Evolutionary conservation across 176 grass and related monocot species (phyloP), one percentile per base, ranked within the genome.

Genomic region (Olyra latifolia): DNA sequence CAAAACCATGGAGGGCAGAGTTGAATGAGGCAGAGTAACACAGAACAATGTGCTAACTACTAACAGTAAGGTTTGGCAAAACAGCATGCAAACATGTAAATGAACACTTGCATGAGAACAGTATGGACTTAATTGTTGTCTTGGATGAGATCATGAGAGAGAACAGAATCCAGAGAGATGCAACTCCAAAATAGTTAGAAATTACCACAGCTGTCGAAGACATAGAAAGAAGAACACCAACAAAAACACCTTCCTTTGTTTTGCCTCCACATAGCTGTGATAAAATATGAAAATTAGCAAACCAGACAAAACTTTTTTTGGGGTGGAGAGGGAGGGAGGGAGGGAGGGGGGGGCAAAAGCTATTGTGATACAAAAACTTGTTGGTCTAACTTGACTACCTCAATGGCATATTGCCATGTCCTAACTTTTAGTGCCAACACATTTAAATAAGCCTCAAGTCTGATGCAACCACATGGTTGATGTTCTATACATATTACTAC

Each of bases 221-320:
- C 97, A 99, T 99, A 57, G 97, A 99, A 78, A 99, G 89, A 77
- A 99, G 89, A 85, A 90, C 90, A 28, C 97, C 97, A 52, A 99
- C 97, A 23, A 99, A 99, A 63, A 99, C 80, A 28, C 97, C 97
- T 86, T 99, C 97, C 35, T 94, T 95, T 77, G 78, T 91, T 93
- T 95, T 99, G 79, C 97, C 97, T 47, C 91, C 93, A 74, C 92
- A 94, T 76, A 99, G 85, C 93, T 99, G 88, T 42, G 80, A 89
- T 68, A 50, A 4, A 28, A 62, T 62, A 88, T 23, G 67, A 50
- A 61, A 57, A 41, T 47, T 61, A 78, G 44, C 5, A 85, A 77
- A 64, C 62, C 17, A 79, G 11, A 72, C 72, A 65, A 78, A 9
- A 44, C 5, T 35, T 35, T 35, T 35, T n/a, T n/a, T n/a, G n/a